phyloP scores from a whole-genome alignment of 805 yeast species.

The Maudiozyma serrabonitensis region DNA sequence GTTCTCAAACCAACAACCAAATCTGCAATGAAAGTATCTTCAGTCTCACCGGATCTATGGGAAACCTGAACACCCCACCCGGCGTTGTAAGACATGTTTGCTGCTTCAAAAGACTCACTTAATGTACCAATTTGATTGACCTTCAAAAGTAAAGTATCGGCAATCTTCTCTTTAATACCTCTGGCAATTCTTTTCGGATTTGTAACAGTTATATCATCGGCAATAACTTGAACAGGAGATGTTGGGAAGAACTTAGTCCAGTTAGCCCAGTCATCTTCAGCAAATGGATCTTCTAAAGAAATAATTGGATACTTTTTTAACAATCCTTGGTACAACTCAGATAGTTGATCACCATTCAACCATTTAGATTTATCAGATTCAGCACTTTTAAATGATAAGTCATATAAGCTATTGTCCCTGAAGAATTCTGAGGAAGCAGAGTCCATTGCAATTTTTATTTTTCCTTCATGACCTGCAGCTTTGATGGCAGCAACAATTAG shows the following conservation, averaged over 20 bases:
- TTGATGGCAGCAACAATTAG: conserved; percentile 81
- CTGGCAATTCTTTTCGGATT: conserved; percentile 89
- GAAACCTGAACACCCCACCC: conserved; percentile 54
- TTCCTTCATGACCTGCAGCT: conserved; percentile 89
- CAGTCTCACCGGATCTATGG: conserved; percentile 78
- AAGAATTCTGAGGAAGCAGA: conserved; percentile 95
- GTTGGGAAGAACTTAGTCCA: conserved; percentile 80
- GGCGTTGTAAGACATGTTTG: conserved; percentile 83
- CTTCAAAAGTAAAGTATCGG: conserved; percentile 88
- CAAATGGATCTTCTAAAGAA: conserved; percentile 97
- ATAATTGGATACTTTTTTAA: conserved; percentile 91
- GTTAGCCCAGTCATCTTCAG: conserved; percentile 98
- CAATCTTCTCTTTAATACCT: conserved; percentile 93
- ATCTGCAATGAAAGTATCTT: conserved; percentile 96
- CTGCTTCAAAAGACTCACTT: conserved; percentile 93
- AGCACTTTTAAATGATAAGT: conserved; percentile 96
- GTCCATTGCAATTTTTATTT: conserved; percentile 86
- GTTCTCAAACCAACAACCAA: conserved; percentile 94
- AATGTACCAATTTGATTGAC: conserved; percentile 98
- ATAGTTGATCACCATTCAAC: conserved; percentile 80
- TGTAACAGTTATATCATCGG: conserved; percentile 97
- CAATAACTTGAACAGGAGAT: conserved; percentile 80
- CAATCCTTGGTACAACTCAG: conserved; percentile 69
- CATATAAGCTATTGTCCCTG: conserved; percentile 94
- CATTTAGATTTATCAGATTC: conserved; percentile 79